A percentile compares a stretch with the other conserved stretches of the same genome.
phyloP scores from a whole-genome alignment of 192 early-diverging fungal genomes.

The Podila clonocystis region DNA sequence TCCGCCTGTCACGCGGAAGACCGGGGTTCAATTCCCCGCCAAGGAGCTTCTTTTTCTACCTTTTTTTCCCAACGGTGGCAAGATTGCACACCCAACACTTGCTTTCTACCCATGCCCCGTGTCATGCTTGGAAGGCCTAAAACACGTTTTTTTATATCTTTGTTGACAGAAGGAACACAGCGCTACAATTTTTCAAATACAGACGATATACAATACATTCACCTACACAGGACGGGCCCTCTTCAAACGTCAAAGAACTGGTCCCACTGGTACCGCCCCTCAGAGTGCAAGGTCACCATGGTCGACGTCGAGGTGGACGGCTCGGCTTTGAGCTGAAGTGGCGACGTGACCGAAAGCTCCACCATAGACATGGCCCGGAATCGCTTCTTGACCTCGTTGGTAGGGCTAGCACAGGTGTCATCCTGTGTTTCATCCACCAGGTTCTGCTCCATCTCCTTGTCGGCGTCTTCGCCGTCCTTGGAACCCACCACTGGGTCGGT shows the following conservation, averaged over 20 bases:
- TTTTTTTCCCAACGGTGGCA: no score
- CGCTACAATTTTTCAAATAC: no score
- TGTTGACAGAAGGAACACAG: no score
- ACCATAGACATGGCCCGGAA: conserved; percentile 16
- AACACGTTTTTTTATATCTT: no score
- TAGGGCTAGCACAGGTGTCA: neutral
- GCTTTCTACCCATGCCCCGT: no score
- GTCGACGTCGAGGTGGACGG: conserved; percentile 3
- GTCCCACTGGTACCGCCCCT: conserved; percentile 6
- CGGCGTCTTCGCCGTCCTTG: neutral
- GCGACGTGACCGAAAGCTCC: neutral
- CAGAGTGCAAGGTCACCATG: conserved; percentile 10
- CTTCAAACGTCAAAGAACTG: conserved; percentile 10
- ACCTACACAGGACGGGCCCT: no score
- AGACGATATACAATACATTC: no score
- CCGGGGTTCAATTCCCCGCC: no score
- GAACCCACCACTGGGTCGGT: neutral
- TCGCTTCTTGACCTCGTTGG: neutral
- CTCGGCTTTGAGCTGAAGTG: neutral
- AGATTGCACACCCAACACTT: no score
- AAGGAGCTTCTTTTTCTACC: no score
- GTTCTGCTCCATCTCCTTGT: conserved; percentile 10
- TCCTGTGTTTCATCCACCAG: neutral
- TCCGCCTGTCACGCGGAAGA: no score
- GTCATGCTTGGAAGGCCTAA: no score